A percentile compares a stretch with the other conserved stretches of the same genome.
These are phyloP conservation scores for Fomitopsis palustris DNA, from an alignment of 1,284 basidiomycete genomes.

Conservation along the genomic window DNA sequence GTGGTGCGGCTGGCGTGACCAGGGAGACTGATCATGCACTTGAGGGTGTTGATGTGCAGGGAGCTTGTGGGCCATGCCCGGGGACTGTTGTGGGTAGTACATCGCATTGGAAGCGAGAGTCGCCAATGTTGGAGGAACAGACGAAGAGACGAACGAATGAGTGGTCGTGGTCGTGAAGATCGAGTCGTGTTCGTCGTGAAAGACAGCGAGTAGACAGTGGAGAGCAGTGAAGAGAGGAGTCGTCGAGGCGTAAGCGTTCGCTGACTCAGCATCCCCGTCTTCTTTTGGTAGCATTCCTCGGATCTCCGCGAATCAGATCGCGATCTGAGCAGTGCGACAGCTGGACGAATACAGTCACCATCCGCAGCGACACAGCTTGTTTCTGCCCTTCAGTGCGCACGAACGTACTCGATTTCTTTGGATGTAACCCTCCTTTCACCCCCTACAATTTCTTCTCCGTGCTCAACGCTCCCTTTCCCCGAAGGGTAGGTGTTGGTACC, in stretches of 20 bases:
- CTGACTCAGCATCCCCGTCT: constrained; percentile 1
- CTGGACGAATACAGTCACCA: too few species aligned
- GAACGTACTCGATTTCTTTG: too few species aligned
- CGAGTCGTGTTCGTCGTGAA: constrained; percentile 27
- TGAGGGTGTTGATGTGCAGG: constrained; percentile 43
- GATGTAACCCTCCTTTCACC: too few species aligned
- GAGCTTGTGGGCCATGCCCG: constrained; percentile 72
- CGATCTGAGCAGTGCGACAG: too few species aligned
- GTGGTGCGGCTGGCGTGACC: constrained; percentile 57
- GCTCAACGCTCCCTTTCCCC: too few species aligned
- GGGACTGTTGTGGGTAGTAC: constrained; percentile 80
- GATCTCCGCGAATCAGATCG: background rate
- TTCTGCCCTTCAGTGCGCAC: too few species aligned
- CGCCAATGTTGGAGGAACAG: constrained; percentile 18
- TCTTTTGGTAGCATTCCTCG: background rate
- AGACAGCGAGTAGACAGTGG: constrained; percentile 23
- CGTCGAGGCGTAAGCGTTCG: constrained; percentile 20
- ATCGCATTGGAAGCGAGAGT: constrained; percentile 46
- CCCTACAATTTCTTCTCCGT: too few species aligned
- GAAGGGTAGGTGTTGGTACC: too few species aligned
- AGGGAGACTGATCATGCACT: constrained; percentile 62
- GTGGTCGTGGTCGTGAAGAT: constrained; percentile 10
- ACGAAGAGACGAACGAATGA: constrained; percentile 13
- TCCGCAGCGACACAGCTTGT: too few species aligned
- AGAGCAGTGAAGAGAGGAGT: constrained; percentile 23